Evolutionary conservation across 345 rosid genomes (phyloP).

Genomic region (Cardamine resedifolia): DNA sequence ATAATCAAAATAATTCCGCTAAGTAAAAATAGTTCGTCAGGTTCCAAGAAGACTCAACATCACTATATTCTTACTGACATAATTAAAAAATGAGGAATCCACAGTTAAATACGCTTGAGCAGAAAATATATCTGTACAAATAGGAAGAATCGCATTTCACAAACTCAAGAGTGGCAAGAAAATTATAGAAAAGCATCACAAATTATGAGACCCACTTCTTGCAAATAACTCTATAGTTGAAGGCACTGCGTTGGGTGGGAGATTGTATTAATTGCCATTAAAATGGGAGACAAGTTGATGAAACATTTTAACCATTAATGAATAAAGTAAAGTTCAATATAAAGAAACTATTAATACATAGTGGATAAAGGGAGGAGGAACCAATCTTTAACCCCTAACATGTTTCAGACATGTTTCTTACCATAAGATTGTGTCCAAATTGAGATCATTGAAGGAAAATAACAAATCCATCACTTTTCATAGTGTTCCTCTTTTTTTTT

Average conservation of each 20-base stretch:
- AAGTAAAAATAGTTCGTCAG: background rate
- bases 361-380: constrained; percentile 24
- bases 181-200: constrained; percentile 22
- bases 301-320: constrained; percentile 25
- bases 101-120: background rate
- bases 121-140: constrained; percentile 9
- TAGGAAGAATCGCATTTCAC: constrained; percentile 14
- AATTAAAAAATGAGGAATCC: background rate
- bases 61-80: background rate
- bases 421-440: constrained; percentile 35
- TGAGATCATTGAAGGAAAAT: constrained; percentile 26
- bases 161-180: constrained; percentile 29
- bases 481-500: constrained; percentile 27
- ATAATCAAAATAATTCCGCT: background rate
- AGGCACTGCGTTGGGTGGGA: constrained; percentile 39
- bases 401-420: constrained; percentile 42
- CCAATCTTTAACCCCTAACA: constrained; percentile 40
- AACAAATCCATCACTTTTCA: constrained; percentile 28
- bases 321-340: constrained; percentile 31
- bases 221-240: constrained; percentile 30
- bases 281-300: constrained; percentile 40
- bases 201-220: constrained; percentile 38
- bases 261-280: constrained; percentile 29
- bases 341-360: constrained; percentile 30
- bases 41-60: background rate